phyloP scores from a whole-genome alignment of 129 eudicot genomes.

The Solidago caesia region DNA sequence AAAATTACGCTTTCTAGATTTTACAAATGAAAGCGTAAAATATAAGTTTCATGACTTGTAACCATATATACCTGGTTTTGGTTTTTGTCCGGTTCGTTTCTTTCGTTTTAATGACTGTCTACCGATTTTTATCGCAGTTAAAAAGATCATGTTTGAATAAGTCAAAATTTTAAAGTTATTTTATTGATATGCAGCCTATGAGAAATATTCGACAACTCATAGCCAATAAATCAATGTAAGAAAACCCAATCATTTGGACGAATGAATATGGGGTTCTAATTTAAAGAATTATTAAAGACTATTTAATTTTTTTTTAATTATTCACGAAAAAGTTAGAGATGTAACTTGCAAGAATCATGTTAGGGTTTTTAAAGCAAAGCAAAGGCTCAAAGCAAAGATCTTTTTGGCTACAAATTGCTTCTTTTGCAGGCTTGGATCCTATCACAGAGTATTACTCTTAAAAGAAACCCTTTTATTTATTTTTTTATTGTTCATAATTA shows the following conservation, averaged over 20 bases:
- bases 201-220: conserved; percentile 14
- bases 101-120: too few relatives aligned
- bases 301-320: background rate
- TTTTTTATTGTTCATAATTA: background rate
- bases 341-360: conserved; percentile 42
- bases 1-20: too few relatives aligned
- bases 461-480: background rate
- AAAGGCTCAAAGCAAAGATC: conserved; percentile 38
- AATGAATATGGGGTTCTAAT: conserved; percentile 3
- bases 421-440: conserved; percentile 41
- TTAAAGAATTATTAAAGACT: background rate
- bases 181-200: background rate
- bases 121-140: background rate
- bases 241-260: conserved; percentile 26
- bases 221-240: conserved; percentile 11
- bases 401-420: conserved; percentile 34
- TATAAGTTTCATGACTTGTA: too few relatives aligned
- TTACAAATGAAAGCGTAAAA: too few relatives aligned
- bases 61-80: too few relatives aligned
- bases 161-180: too few relatives aligned
- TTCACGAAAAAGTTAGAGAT: conserved; percentile 29
- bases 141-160: background rate
- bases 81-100: too few relatives aligned
- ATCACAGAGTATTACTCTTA: background rate
- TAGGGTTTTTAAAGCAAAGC: conserved; percentile 36